Evolutionary conservation across 169 alveolate genomes (phyloP).

Genomic region (Eimeria acervulina): DNA sequence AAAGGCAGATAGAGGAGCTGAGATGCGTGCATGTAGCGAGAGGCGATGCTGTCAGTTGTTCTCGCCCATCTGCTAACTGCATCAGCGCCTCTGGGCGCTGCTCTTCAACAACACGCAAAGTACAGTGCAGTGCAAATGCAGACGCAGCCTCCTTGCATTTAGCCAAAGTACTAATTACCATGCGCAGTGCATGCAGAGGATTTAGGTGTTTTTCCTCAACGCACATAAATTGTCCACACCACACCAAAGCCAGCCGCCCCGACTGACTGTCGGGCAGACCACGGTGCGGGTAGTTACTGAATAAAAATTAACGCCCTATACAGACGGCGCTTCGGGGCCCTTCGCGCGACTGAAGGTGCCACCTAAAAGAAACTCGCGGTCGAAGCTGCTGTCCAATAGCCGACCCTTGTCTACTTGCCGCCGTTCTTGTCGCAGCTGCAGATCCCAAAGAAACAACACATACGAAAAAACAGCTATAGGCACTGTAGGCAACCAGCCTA

Average conservation of each 20-base stretch:
- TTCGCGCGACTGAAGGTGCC: conserved; percentile 81
- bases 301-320: conserved; percentile 6
- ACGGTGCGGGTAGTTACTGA: not conserved
- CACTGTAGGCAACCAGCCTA: not conserved
- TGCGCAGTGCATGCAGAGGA: conserved; percentile 11
- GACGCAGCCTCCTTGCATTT: conserved; percentile 5
- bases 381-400: conserved; percentile 77
- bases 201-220: not conserved
- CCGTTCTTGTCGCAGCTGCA: conserved; percentile 83
- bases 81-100: conserved; percentile 70
- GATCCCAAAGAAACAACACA: not conserved
- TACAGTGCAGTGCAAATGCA: too few relatives aligned
- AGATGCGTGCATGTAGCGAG: conserved; percentile 6
- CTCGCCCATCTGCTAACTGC: not conserved
- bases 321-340: conserved; percentile 78
- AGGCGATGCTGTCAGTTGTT: too few relatives aligned
- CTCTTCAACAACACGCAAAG: conserved; percentile 46
- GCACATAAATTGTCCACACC: not conserved
- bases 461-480: not conserved
- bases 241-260: conserved; percentile 2
- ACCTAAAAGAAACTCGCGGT: conserved; percentile 79
- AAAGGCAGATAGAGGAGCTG: not conserved
- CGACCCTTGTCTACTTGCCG: conserved; percentile 84
- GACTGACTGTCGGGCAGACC: not conserved
- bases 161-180: conserved; percentile 1